Conservation (phyloP, 768 basidiomycete species). For the Paxillus rubicundulus region DNA sequence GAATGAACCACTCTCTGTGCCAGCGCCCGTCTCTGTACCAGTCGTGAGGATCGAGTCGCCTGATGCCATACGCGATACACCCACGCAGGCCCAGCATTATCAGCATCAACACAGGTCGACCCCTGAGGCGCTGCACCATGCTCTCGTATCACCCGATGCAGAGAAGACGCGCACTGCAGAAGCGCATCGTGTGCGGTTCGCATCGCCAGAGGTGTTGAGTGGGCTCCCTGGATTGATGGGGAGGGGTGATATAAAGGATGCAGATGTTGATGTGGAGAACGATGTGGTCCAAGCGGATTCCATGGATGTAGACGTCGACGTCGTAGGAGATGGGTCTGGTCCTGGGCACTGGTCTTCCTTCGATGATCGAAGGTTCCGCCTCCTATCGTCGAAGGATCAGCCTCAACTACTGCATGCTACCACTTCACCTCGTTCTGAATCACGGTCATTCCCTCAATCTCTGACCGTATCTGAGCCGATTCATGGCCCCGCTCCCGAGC, state of each 20-base stretch:
- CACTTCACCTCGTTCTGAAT: conserved; percentile 2
- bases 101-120: conserved; percentile 17
- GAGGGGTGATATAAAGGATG: conserved; percentile 4
- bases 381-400: not conserved
- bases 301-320: conserved; percentile 21
- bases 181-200: conserved; percentile 26
- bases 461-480: not conserved
- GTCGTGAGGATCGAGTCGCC: conserved; percentile 6
- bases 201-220: conserved; percentile 29
- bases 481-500: not conserved
- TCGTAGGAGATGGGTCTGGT: not conserved
- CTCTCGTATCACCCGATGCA: not conserved
- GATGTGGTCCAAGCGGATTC: not conserved
- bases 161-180: conserved; percentile 17
- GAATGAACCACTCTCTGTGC: conserved; percentile 12
- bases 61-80: conserved; percentile 21
- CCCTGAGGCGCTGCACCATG: conserved; percentile 8
- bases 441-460: not conserved
- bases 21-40: conserved; percentile 8
- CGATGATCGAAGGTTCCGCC: not conserved
- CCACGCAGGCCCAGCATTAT: conserved; percentile 20
- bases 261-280: not conserved
- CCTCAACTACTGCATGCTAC: not conserved
- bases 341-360: not conserved
- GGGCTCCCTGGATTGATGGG: conserved; percentile 13